These are phyloP conservation scores for Mortierella polycephala DNA, from an alignment of 371 early-diverging fungal genomes.

Conservation along the genomic window DNA sequence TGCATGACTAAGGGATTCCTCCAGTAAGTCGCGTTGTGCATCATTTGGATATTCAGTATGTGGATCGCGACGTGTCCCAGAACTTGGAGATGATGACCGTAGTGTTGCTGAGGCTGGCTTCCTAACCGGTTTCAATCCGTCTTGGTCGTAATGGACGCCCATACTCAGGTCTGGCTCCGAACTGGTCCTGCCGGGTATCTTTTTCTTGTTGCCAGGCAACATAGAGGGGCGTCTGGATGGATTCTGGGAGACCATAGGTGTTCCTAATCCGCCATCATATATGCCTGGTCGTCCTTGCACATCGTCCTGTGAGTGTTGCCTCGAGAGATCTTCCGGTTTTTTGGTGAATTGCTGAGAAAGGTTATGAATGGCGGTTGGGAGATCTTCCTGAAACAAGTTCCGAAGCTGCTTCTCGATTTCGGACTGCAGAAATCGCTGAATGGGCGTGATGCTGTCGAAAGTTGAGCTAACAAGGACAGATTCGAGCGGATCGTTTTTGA, in stretches of 20 bases:
- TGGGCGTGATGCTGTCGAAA: constrained; percentile 90
- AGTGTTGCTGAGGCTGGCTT: constrained; percentile 53
- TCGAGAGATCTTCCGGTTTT: constrained; percentile 32
- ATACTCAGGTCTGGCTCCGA: constrained; percentile 50
- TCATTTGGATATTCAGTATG: constrained; percentile 36
- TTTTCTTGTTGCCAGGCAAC: constrained; percentile 14
- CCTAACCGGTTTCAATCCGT: constrained; percentile 25
- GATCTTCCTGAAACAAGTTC: constrained; percentile 90
- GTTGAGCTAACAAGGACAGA: constrained; percentile 92
- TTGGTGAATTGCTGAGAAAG: constrained; percentile 71
- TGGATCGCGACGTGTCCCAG: constrained; percentile 29
- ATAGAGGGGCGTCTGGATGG: constrained; percentile 51
- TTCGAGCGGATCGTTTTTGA: constrained; percentile 97
- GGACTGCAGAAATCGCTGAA: constrained; percentile 87
- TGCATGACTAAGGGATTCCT: constrained; percentile 34
- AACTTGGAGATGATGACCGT: constrained; percentile 45
- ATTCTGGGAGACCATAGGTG: constrained; percentile 47
- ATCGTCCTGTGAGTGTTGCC: constrained; percentile 40
- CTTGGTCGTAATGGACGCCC: constrained; percentile 47
- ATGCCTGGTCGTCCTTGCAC: constrained; percentile 28
- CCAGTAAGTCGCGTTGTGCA: constrained; percentile 27
- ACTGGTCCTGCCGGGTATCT: constrained; percentile 30
- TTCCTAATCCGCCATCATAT: constrained; percentile 39
- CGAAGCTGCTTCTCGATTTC: constrained; percentile 93
- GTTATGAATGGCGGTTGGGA: constrained; percentile 93